These are phyloP conservation scores for Arachis hypogaea DNA, from an alignment of 306 rosid genomes.

Conservation along the genomic window DNA sequence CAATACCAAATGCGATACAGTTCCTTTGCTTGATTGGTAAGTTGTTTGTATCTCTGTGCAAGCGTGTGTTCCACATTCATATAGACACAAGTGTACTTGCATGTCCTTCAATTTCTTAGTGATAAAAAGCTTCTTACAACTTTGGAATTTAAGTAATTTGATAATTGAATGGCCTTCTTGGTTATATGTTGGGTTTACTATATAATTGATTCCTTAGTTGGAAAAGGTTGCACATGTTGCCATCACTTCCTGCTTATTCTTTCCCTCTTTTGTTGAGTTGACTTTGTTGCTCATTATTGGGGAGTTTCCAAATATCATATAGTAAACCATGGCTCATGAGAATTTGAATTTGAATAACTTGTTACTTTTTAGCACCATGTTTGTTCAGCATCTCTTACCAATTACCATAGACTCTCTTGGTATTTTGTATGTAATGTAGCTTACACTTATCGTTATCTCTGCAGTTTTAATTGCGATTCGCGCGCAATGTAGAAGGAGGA, in stretches of 20 bases:
- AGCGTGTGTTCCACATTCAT: not conserved
- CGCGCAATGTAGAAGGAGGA: slow-evolving; percentile 53
- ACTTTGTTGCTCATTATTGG: not conserved
- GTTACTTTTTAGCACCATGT: slow-evolving; percentile 11
- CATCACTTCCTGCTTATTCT: slow-evolving; percentile 1
- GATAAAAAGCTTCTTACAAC: slow-evolving; percentile 2
- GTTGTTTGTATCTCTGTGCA: slow-evolving; percentile 27
- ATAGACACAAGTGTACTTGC: slow-evolving; percentile 3
- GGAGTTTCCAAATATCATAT: slow-evolving; percentile 9
- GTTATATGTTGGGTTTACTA: slow-evolving; percentile 10
- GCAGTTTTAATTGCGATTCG: slow-evolving; percentile 72
- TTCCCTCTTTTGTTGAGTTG: slow-evolving; percentile 16
- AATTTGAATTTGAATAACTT: slow-evolving; percentile 26
- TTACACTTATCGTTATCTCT: slow-evolving; percentile 40
- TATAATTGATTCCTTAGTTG: not conserved
- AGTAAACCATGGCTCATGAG: not conserved
- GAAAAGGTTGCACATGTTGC: not conserved
- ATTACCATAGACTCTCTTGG: too few relatives aligned
- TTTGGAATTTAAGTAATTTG: slow-evolving; percentile 25
- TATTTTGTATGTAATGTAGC: slow-evolving; percentile 8
- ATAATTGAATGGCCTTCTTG: slow-evolving; percentile 11
- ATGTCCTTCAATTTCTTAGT: slow-evolving; percentile 7
- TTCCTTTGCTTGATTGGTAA: slow-evolving; percentile 79
- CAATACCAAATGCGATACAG: slow-evolving; percentile 84
- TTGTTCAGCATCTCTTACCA: not conserved